These are phyloP conservation scores for Podaxis sp. DNA, from an alignment of 768 basidiomycete species.

Conservation along the genomic window DNA sequence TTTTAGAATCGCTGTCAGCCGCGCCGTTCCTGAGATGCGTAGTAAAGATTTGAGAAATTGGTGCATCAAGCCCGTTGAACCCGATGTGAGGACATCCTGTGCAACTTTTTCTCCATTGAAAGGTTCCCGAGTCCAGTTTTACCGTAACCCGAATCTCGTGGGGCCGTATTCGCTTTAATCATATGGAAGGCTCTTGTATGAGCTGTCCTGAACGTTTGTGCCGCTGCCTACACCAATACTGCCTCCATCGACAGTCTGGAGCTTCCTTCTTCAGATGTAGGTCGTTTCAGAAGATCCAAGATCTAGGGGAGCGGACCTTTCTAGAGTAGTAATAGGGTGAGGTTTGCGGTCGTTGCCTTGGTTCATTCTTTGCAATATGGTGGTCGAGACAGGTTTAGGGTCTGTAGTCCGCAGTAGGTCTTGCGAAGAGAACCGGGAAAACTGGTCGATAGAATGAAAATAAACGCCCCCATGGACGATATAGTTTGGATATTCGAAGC, in stretches of 20 bases:
- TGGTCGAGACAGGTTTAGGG: not conserved
- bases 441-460: conserved; percentile 85
- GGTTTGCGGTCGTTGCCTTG: not conserved
- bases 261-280: not conserved
- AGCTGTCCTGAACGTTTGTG: not conserved
- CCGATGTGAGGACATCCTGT: conserved; percentile 31
- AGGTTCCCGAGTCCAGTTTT: conserved; percentile 22
- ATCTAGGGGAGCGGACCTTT: not conserved
- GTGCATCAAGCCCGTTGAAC: conserved; percentile 25
- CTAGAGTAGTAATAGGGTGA: not conserved
- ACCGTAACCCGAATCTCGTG: not conserved
- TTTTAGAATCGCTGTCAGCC: conserved; percentile 2
- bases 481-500: conserved; percentile 66
- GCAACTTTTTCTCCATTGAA: conserved; percentile 36
- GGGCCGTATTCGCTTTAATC: not conserved
- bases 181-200: not conserved
- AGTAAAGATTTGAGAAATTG: conserved; percentile 41
- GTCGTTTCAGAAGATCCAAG: not conserved
- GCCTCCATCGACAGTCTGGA: too few species aligned
- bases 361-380: not conserved
- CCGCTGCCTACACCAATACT: not conserved
- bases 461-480: conserved; percentile 75
- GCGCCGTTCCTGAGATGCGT: conserved; percentile 27
- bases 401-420: conserved; percentile 3
- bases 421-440: conserved; percentile 64